Evolutionary conservation across 768 basidiomycete species (phyloP).

Genomic region (Tricholoma bakamatsutake): DNA sequence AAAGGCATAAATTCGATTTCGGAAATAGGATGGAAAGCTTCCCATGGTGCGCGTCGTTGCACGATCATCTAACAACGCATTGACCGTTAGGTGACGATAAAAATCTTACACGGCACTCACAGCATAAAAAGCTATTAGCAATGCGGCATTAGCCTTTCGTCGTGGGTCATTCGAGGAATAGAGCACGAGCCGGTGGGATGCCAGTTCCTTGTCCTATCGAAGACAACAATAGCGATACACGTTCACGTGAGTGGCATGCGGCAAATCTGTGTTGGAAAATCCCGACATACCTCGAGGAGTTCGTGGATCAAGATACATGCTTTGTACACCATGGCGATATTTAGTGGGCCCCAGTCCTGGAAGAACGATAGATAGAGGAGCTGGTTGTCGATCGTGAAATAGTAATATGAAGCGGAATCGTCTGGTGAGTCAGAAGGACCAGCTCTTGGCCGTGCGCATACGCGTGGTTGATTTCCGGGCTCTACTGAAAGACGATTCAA

Average conservation of each 20-base stretch:
- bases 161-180: constrained; percentile 85
- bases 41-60: constrained; percentile 83
- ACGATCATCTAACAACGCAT: constrained; percentile 75
- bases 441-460: constrained; percentile 54
- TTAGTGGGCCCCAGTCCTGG: constrained; percentile 91
- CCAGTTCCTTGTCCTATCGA: constrained; percentile 65
- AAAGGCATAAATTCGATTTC: constrained; percentile 93
- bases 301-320: constrained; percentile 90
- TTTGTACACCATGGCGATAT: constrained; percentile 90
- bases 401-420: constrained; percentile 75
- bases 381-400: constrained; percentile 91
- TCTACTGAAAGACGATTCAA: constrained; percentile 58
- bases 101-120: constrained; percentile 40
- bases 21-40: constrained; percentile 91
- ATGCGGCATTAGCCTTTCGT: constrained; percentile 87
- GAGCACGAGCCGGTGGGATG: constrained; percentile 71
- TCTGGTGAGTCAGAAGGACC: constrained; percentile 66
- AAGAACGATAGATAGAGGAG: constrained; percentile 91
- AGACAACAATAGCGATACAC: constrained; percentile 12
- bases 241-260: constrained; percentile 37
- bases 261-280: constrained; percentile 18
- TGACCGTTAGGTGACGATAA: constrained; percentile 3
- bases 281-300: constrained; percentile 60
- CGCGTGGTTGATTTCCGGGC: constrained; percentile 47
- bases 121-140: constrained; percentile 90